Conservation (phyloP, 257 asterid genomes). For the Gentiana macrophylla region DNA sequence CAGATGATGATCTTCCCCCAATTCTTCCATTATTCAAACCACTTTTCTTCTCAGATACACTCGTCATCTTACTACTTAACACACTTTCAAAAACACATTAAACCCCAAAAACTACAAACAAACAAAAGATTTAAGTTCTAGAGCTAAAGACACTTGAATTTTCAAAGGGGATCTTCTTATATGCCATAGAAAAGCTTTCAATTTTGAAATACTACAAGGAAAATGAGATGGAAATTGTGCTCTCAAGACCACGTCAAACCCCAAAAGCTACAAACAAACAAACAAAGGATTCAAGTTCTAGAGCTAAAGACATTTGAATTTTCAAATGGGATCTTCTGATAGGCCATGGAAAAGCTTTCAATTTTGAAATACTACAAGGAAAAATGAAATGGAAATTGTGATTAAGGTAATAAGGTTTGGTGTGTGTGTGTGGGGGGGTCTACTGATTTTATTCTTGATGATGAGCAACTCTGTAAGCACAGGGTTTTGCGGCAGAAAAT, state of each 20-base stretch:
- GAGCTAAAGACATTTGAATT: background rate
- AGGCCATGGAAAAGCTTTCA: background rate
- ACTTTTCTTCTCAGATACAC: constrained; percentile 26
- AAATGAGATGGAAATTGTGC: background rate
- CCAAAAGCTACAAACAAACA: no score
- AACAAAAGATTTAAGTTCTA: background rate
- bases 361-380: background rate
- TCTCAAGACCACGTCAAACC: no score
- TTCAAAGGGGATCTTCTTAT: constrained; percentile 13
- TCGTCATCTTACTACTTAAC: constrained; percentile 29
- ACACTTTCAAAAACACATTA: constrained; percentile 11
- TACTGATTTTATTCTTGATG: constrained; percentile 30
- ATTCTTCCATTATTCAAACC: background rate
- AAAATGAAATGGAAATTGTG: background rate
- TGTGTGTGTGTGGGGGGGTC: background rate
- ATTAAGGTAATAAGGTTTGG: constrained; percentile 5
- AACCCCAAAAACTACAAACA: constrained; percentile 1
- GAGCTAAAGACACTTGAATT: background rate
- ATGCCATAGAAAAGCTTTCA: background rate
- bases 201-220: background rate
- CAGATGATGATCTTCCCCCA: constrained; percentile 8
- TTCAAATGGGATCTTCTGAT: constrained; percentile 13
- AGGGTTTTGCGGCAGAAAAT: constrained; percentile 1
- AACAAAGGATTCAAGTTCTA: background rate
- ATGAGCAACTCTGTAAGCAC: background rate